Conservation (phyloP, 495 filamentous ascomycete genomes). For the Penicillium longicatenatum region DNA sequence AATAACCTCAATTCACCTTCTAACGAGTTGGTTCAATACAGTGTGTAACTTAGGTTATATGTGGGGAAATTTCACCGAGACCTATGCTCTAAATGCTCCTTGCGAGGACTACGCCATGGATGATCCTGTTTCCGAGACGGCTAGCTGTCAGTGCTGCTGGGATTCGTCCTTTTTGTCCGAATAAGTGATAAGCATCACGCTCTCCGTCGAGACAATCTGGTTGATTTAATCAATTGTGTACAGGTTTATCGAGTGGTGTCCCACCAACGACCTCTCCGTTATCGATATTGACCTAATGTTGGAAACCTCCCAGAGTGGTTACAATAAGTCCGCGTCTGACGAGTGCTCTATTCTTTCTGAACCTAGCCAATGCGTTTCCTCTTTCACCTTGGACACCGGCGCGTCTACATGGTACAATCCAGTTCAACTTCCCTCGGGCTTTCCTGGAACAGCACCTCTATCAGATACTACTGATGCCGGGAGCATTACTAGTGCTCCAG, state of each 20-base stretch:
- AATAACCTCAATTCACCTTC: neutral
- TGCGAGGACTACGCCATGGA: neutral
- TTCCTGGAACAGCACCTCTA: slow-evolving; percentile 5
- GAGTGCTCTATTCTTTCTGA: slow-evolving; percentile 4
- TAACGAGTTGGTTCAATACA: neutral
- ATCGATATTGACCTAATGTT: neutral
- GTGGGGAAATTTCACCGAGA: slow-evolving; percentile 4
- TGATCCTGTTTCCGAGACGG: neutral
- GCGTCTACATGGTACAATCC: slow-evolving; percentile 8
- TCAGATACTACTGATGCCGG: slow-evolving; percentile 2
- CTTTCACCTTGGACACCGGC: slow-evolving; percentile 1
- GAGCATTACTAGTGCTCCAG: slow-evolving; percentile 6
- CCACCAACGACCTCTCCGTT: slow-evolving; percentile 1
- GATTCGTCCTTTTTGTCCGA: slow-evolving; percentile 6
- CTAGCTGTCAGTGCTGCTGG: slow-evolving; percentile 6
- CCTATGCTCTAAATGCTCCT: slow-evolving; percentile 1
- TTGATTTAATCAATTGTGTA: neutral
- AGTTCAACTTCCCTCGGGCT: slow-evolving; percentile 5
- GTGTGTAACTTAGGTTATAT: slow-evolving; percentile 6
- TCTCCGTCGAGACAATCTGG: neutral
- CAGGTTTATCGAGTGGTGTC: slow-evolving; percentile 4
- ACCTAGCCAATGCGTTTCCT: neutral
- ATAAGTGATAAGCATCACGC: neutral
- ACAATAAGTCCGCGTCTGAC: slow-evolving; percentile 2
- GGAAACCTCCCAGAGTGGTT: neutral